Evolutionary conservation across 345 rosid species (phyloP).

Genomic region (Heritiera littoralis): DNA sequence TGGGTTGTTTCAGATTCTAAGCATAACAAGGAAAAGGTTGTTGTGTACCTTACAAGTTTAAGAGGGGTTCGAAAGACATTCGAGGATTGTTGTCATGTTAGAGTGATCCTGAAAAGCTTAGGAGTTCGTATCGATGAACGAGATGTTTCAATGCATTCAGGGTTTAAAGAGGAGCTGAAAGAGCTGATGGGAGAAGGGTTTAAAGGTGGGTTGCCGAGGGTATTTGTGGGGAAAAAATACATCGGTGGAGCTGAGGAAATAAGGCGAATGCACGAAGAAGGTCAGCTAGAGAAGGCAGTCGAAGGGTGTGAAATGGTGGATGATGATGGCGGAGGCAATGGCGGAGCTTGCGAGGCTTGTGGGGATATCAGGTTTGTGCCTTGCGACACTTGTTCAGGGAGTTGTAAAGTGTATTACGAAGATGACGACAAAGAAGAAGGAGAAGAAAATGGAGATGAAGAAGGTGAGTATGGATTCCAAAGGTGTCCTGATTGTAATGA

Average conservation of each 20-base stretch:
- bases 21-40: constrained; percentile 44
- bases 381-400: constrained; percentile 88
- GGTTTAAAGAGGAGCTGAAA: constrained; percentile 74
- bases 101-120: constrained; percentile 56
- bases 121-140: constrained; percentile 70
- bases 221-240: constrained; percentile 69
- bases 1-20: constrained; percentile 22
- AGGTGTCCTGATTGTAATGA: constrained; percentile 94
- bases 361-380: constrained; percentile 93
- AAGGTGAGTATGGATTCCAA: constrained; percentile 63
- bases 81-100: constrained; percentile 75
- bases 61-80: constrained; percentile 88
- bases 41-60: constrained; percentile 75
- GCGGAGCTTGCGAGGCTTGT: constrained; percentile 73
- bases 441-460: constrained; percentile 8
- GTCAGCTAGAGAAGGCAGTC: constrained; percentile 66
- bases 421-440: constrained; percentile 34
- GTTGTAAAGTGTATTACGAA: constrained; percentile 76
- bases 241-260: constrained; percentile 86
- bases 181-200: constrained; percentile 50
- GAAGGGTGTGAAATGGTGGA: constrained; percentile 58
- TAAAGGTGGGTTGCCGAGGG: constrained; percentile 58
- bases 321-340: constrained; percentile 31
- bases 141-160: constrained; percentile 90
- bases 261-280: constrained; percentile 71